Evolutionary conservation across 345 rosid genomes (phyloP).

Genomic region (Salix arbutifolia): DNA sequence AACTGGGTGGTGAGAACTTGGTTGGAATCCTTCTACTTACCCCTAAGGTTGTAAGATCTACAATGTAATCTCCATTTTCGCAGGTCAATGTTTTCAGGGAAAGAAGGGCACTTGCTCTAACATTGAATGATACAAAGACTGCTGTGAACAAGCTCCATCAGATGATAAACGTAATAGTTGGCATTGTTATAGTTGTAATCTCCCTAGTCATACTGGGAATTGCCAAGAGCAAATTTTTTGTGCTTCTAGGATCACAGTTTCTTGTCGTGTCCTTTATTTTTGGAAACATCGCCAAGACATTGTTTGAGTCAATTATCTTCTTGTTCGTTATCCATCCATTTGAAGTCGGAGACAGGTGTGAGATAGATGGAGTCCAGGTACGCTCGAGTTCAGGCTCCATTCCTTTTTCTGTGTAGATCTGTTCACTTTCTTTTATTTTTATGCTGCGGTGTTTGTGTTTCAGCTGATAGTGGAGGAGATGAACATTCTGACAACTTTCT

Average conservation of each 20-base stretch:
- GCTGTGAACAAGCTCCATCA: slow-evolving; percentile 87
- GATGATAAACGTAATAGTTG: slow-evolving; percentile 53
- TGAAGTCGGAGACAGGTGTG: slow-evolving; percentile 95
- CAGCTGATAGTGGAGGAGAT: slow-evolving; percentile 87
- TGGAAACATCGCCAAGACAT: slow-evolving; percentile 84
- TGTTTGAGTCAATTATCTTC: slow-evolving; percentile 85
- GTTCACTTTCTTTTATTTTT: not conserved
- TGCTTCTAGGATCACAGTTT: slow-evolving; percentile 68
- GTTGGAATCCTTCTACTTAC: not conserved
- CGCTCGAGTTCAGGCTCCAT: not conserved
- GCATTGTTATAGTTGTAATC: slow-evolving; percentile 43
- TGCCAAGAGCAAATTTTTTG: slow-evolving; percentile 61
- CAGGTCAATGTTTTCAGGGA: slow-evolving; percentile 89
- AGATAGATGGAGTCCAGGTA: slow-evolving; percentile 81
- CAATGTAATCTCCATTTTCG: not conserved
- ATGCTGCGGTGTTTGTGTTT: not conserved
- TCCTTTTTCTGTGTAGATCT: not conserved
- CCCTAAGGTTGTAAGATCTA: not conserved
- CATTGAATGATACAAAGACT: slow-evolving; percentile 86
- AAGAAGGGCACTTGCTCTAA: slow-evolving; percentile 87
- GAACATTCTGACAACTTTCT: slow-evolving; percentile 82
- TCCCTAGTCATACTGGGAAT: slow-evolving; percentile 71
- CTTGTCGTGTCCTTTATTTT: slow-evolving; percentile 77
- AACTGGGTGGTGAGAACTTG: slow-evolving; percentile 74
- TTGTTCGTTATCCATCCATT: slow-evolving; percentile 88